Base-by-base conservation (phyloP, 305 asterid genomes). In the Fraxinus xanthoxyloides region DNA sequence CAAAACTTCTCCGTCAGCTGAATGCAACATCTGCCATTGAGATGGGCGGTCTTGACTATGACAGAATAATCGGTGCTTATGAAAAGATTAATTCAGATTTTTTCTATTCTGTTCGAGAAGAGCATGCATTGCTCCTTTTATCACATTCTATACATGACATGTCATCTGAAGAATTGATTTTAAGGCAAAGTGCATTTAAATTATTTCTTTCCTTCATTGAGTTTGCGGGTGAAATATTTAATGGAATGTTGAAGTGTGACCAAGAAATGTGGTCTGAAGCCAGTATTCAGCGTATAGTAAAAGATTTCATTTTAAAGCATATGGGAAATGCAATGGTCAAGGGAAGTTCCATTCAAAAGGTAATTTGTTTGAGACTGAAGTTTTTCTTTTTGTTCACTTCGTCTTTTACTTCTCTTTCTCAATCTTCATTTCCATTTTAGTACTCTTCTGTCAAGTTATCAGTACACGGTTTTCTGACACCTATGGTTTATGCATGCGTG, bases 281-380 rank as follows among this genome's bases (percentile, higher is more conserved):
- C 76, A 82, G 87, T 85, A 85, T 93, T 84, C 87, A 81, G 87
- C 85, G 85, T 80, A 81, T 84, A 72, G 80, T 92, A 80, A 91
- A 85, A 81, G 91, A 85, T 75, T 90, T 93, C 87, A 85, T 94
- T 87, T 81, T 93, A 90, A 97, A 90, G 87, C 94, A 93, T 83
- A 93, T 97, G 96, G 98, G 98, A 78, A 86, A 84, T 83, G 97
- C 98, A 51, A 93, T 97, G 98, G 86, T 77, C 79, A 94, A 90
- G 87, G 97, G 91, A 83, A 86, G 86, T 84, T 75, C 96, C 81
- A 85, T 86, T 82, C 92, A 87, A 82, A 93, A 97, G 99, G 99
- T 94, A 88, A 80, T 26, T 9, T 46, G 8, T 76, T 32, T 69
- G 79, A 79, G 13, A 70, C 3, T 34, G 72, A 13, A 10, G 38